Evolutionary conservation across 441 rosid species (phyloP).

Genomic region (Syzygium malaccense): DNA sequence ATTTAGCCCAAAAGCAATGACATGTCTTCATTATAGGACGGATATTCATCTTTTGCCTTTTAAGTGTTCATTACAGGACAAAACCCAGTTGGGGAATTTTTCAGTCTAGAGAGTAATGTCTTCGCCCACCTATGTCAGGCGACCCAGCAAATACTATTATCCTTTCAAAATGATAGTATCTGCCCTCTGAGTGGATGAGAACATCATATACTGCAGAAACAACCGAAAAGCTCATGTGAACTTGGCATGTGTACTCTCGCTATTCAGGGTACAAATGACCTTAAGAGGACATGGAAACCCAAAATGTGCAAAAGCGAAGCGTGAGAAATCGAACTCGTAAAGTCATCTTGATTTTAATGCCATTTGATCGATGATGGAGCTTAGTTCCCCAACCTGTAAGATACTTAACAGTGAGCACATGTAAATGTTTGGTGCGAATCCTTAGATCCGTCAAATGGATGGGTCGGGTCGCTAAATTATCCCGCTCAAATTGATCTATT

Average conservation of each 20-base stretch:
- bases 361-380: background rate
- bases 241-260: background rate
- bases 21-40: background rate
- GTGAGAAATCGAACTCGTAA: background rate
- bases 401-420: background rate
- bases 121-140: background rate
- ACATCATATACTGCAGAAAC: background rate
- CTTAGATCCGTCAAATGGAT: too few relatives aligned
- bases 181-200: background rate
- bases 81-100: background rate
- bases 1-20: background rate
- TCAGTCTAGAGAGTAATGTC: background rate
- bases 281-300: background rate
- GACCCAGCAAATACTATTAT: background rate
- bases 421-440: background rate
- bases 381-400: background rate
- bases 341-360: background rate
- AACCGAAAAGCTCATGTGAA: background rate
- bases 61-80: background rate
- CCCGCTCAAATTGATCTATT: too few relatives aligned
- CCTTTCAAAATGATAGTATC: background rate
- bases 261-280: background rate
- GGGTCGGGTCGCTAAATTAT: too few relatives aligned
- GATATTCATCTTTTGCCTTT: background rate
- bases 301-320: background rate